Base-by-base conservation (phyloP, 139 green algal species). In the Edaphochlamys debaryana region DNA sequence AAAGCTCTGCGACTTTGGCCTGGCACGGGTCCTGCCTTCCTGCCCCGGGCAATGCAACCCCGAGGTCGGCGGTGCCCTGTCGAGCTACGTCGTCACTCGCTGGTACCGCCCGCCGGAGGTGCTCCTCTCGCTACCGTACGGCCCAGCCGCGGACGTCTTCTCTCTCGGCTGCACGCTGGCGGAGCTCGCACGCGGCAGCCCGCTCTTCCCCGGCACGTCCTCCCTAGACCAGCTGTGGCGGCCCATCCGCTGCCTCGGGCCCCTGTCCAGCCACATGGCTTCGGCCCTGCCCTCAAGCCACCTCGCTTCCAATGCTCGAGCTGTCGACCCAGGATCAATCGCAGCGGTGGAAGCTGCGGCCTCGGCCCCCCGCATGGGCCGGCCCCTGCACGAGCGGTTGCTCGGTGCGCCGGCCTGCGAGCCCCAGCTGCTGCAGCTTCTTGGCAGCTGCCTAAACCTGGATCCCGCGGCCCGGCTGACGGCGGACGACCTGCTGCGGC, bases 211-310 rank as follows among this genome's bases (percentile, higher is more conserved):
- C 0, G 95, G 95, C 7, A 87, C 88, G 56, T 93, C 70, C 63
- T 82, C 64, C 22, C 87, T 96, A 9, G 92, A 95, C 71, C 91
- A 95, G 92, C 87, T 97, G 67, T 95, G 91, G 86, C 87, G 87
- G 36, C 84, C 83, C 38, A 56, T 95, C 40, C 75, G 60, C 34
- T 88, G 90, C 0, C 67, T 60, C 25, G 85, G 94, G 36, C 87
- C 87, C 3, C 40, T 62, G 6, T 8, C 50, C 38, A 82, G 93
- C 38, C 60, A 60, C 41, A 56, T 56, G 11, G 77, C 75, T n/a
- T 75, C 93, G 75, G 48, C 73, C 1, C 60, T 85, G 19, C 19
- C 29, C 1, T 32, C 19, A 0, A 63, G 75, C 11, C 38, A 80
- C 27, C 72, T 52, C 7, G 32, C 20, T 4, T 22, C 19, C 20